phyloP scores from a whole-genome alignment of 352 stramenopile species.

The Globisporangium sylvaticum region DNA sequence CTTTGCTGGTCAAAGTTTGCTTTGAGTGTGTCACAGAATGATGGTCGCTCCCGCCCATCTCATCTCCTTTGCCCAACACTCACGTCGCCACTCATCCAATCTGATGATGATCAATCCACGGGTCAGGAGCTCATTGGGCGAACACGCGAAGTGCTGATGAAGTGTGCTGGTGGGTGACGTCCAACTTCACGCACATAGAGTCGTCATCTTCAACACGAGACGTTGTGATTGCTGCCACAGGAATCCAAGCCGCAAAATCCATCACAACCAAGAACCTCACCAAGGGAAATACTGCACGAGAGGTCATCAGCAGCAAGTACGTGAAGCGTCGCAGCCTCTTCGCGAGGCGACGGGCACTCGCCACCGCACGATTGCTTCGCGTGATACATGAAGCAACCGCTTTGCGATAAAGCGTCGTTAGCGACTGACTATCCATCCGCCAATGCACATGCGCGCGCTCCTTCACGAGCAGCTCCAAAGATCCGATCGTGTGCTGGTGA shows the following conservation, averaged over 20 bases:
- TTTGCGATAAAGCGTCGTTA: not conserved
- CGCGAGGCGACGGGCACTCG: not conserved
- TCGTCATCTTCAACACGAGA: not conserved
- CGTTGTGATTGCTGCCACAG: not conserved
- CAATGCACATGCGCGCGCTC: not conserved
- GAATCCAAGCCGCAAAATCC: not conserved
- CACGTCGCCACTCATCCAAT: not conserved
- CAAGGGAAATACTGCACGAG: not conserved
- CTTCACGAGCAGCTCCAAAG: not conserved
- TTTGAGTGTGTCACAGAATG: not conserved
- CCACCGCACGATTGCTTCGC: not conserved
- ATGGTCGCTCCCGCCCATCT: not conserved
- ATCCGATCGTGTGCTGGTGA: not conserved
- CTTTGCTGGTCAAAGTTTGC: not conserved
- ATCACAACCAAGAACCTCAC: too few relatives aligned
- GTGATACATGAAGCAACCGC: not conserved
- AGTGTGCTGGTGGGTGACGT: not conserved
- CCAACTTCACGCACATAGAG: not conserved
- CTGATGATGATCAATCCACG: not conserved
- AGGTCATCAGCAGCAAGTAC: not conserved
- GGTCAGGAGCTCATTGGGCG: not conserved
- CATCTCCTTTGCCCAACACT: not conserved
- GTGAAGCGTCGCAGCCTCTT: slow-evolving; percentile 3
- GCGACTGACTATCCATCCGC: not conserved
- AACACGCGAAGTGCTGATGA: not conserved